Conservation (phyloP, 176 grass and related monocot species). For the Tuctoria greenei region DNA sequence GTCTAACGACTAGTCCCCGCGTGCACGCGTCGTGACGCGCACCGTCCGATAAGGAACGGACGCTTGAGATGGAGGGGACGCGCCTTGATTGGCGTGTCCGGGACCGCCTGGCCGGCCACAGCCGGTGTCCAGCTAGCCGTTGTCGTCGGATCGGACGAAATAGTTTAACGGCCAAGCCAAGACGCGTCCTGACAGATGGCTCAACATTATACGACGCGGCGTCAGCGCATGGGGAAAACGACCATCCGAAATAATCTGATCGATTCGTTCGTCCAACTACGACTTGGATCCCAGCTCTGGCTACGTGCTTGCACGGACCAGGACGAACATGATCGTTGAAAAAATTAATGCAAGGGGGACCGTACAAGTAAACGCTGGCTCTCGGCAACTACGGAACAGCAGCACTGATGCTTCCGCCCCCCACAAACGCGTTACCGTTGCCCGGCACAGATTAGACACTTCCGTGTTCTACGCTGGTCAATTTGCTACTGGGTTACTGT, state of each 20-base stretch:
- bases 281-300: not conserved
- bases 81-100: not conserved
- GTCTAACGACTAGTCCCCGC: constrained; percentile 43
- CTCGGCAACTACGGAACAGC: not conserved
- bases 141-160: constrained; percentile 24
- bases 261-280: not conserved
- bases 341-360: too few species aligned
- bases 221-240: not conserved
- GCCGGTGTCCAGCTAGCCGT: constrained; percentile 43
- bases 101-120: not conserved
- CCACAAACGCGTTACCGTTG: not conserved
- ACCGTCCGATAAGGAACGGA: not conserved
- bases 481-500: not conserved
- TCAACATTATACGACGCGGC: not conserved
- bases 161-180: constrained; percentile 6
- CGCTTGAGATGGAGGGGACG: not conserved
- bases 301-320: not conserved
- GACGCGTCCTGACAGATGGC: constrained; percentile 21
- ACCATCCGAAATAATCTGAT: not conserved
- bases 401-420: not conserved
- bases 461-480: not conserved
- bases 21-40: not conserved
- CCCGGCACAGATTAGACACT: not conserved
- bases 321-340: not conserved
- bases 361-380: not conserved